Evolutionary conservation across 371 early-diverging fungal species (phyloP).

Genomic region (Mortierella sp.): DNA sequence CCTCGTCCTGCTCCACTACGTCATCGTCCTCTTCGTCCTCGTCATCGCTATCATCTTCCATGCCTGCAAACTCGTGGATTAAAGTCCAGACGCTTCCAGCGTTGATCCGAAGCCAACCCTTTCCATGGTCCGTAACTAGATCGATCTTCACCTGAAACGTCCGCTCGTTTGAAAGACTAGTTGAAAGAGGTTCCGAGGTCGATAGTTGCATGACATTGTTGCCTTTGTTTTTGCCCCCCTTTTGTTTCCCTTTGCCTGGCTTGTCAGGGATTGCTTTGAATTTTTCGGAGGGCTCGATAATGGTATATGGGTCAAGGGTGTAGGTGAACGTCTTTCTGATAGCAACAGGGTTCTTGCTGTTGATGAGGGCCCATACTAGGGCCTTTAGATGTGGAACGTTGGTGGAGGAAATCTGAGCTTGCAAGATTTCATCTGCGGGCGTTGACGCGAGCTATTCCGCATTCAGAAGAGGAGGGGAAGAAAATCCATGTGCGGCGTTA

Average conservation of each 20-base stretch:
- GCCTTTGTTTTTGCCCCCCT: not conserved
- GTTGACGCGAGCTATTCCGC: constrained; percentile 27
- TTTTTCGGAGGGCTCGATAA: constrained; percentile 38
- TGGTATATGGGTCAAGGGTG: constrained; percentile 28
- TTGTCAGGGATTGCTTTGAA: constrained; percentile 22
- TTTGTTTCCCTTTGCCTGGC: not conserved
- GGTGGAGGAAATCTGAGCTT: constrained; percentile 38
- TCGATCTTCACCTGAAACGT: constrained; percentile 45
- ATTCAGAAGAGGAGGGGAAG: not conserved
- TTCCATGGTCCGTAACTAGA: constrained; percentile 45
- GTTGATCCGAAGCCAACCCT: constrained; percentile 52
- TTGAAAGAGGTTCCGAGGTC: constrained; percentile 25
- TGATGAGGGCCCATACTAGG: constrained; percentile 32
- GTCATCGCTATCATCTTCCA: constrained; percentile 47
- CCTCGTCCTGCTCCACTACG: constrained; percentile 1
- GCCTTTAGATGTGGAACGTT: constrained; percentile 45
- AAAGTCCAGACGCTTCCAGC: constrained; percentile 48
- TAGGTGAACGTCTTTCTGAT: constrained; percentile 37
- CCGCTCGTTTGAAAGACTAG: constrained; percentile 12
- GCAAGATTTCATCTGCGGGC: constrained; percentile 35
- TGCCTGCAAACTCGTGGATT: constrained; percentile 45
- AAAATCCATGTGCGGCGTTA: not conserved
- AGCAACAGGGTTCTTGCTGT: constrained; percentile 42
- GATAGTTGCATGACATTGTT: constrained; percentile 17
- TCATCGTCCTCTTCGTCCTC: constrained; percentile 30